Base-by-base conservation (phyloP, 208 protist genomes). In the Crithidia sp. region DNA sequence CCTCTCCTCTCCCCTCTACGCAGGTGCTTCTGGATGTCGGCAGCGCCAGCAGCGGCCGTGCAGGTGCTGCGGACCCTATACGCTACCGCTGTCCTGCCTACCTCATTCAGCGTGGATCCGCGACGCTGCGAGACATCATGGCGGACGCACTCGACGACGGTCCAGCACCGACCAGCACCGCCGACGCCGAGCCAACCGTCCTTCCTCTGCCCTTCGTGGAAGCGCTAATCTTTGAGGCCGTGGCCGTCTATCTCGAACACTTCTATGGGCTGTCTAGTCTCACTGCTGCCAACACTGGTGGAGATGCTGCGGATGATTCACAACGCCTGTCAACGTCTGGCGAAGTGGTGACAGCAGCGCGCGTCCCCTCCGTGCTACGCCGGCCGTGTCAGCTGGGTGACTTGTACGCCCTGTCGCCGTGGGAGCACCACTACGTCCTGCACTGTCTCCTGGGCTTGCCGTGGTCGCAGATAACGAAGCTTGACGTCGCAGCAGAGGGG, bases 201-300 rank as follows among this genome's bases (percentile, higher is more conserved):
- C 10, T 91, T 14, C 83, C 81, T 4, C 77, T 92, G 2, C 76
- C 83, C 12, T 84, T 84, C 40, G 14, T 95, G 5, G 41, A 69
- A 39, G 19, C 52, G 6, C 47, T 43, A 2, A 59, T 75, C 10
- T 95, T 95, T 71, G 63, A 86, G 57, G 81, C 76, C 54, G 75
- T 93, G 5, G 84, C 86, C 28, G 50, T 87, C 12, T 95, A 92
- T 70, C 54, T 88, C 77, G 90, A 95, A 66, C 86, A 92, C 79
- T 93, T 93, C 57, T 87, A 90, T 65, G 74, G 74, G 5, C 14
- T 86, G 63, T 37, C 52, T 6, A 17, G 43, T 4, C 16, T 39
- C 19, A n/a, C n/a, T 47, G 16, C 54, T 58, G 19, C 52, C 19
- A 56, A 41, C 0, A 54, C 55, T 8, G n/a, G 62, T 5, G n/a